Evolutionary conservation across 2,329 filamentous ascomycete species (phyloP).

Genomic region (Fusarium hainanense): DNA sequence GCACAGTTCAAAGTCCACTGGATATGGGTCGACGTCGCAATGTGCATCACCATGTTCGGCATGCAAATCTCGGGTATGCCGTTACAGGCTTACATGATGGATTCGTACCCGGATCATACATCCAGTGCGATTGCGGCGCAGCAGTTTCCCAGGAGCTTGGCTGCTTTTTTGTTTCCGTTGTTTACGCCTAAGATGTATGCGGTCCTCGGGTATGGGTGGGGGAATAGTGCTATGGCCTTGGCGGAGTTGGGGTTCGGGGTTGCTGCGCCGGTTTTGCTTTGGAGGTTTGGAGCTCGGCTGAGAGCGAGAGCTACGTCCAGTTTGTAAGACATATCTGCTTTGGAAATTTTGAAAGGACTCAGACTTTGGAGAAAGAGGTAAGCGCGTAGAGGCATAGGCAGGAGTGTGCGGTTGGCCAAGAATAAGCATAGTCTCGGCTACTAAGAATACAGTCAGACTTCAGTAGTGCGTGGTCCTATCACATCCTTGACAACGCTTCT

Average conservation of each 20-base stretch:
- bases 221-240: slow-evolving; percentile 54
- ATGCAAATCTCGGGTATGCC: slow-evolving; percentile 50
- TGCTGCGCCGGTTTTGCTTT: slow-evolving; percentile 55
- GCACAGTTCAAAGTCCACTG: slow-evolving; percentile 53
- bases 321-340: not conserved
- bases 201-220: slow-evolving; percentile 53
- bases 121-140: slow-evolving; percentile 60
- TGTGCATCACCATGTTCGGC: slow-evolving; percentile 49
- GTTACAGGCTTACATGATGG: slow-evolving; percentile 55
- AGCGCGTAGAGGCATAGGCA: not conserved
- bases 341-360: rapidly evolving
- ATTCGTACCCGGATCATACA: slow-evolving; percentile 59
- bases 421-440: not conserved
- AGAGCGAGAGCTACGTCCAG: slow-evolving; percentile 33
- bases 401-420: not conserved
- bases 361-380: rapidly evolving
- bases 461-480: not conserved
- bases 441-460: not conserved
- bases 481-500: not conserved
- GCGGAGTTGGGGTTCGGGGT: slow-evolving; percentile 50
- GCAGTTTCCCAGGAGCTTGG: slow-evolving; percentile 58
- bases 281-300: slow-evolving; percentile 53
- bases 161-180: slow-evolving; percentile 61
- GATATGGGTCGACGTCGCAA: slow-evolving; percentile 53
- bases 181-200: slow-evolving; percentile 58